phyloP scores from a whole-genome alignment of 164 flowering plant genomes.

The Magnolia sinica region DNA sequence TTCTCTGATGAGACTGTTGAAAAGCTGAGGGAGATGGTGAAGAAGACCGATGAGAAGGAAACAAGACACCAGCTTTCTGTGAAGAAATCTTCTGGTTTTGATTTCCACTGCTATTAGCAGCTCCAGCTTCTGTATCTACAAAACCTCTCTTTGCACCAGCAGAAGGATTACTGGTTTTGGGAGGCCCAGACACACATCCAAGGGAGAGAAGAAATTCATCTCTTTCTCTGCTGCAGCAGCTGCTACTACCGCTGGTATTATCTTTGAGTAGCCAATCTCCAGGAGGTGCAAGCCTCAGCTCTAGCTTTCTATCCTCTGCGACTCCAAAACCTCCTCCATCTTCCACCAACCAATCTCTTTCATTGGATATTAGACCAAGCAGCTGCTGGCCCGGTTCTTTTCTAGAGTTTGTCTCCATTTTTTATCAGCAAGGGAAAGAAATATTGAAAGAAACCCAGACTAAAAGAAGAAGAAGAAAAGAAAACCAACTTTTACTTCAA shows the following conservation, averaged over 20 bases:
- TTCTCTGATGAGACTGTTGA: constrained; percentile 23
- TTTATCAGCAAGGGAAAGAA: not conserved
- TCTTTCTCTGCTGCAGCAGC: constrained; percentile 12
- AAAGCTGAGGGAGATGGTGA: constrained; percentile 20
- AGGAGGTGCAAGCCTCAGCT: constrained; percentile 84
- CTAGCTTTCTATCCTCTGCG: constrained; percentile 68
- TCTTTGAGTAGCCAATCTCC: constrained; percentile 30
- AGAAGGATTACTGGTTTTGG: constrained; percentile 14
- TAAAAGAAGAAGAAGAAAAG: not conserved
- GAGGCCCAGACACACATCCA: constrained; percentile 29
- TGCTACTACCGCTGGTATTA: constrained; percentile 3
- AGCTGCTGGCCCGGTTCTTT: constrained; percentile 42
- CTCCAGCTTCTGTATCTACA: constrained; percentile 13
- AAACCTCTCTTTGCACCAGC: constrained; percentile 23
- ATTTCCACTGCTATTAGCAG: constrained; percentile 15
- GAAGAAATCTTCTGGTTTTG: constrained; percentile 20
- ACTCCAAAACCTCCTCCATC: constrained; percentile 25
- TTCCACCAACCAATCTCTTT: constrained; percentile 39
- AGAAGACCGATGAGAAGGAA: constrained; percentile 18
- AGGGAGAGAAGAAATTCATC: constrained; percentile 38
- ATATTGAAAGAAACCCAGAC: not conserved
- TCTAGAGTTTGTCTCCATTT: constrained; percentile 43
- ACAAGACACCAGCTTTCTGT: constrained; percentile 1
- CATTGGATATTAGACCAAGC: constrained; percentile 52
- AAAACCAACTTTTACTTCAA: not conserved